Evolutionary conservation across 2,329 filamentous ascomycete genomes (phyloP).

Genomic region (Saccharata proteae): DNA sequence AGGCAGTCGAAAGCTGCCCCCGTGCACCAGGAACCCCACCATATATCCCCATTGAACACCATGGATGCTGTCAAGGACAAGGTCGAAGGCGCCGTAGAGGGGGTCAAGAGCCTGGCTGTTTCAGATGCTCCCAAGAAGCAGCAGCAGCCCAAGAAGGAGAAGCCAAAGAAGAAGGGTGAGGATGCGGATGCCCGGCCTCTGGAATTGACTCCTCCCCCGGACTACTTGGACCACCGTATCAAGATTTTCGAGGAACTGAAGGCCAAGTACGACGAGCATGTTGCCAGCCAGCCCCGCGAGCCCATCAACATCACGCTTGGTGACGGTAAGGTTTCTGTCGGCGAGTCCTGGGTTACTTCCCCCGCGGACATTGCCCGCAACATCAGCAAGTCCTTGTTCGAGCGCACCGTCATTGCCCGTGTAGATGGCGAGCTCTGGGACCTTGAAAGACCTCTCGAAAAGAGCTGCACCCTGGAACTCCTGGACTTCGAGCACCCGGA

Average conservation of each 20-base stretch:
- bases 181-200: conserved; percentile 29
- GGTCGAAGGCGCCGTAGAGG: conserved; percentile 41
- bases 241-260: conserved; percentile 82
- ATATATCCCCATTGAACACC: conserved; percentile 10
- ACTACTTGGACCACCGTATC: conserved; percentile 73
- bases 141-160: conserved; percentile 12
- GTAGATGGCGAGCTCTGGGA: conserved; percentile 88
- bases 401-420: conserved; percentile 75
- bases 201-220: conserved; percentile 45
- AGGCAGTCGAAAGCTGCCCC: conserved; percentile 5
- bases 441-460: conserved; percentile 78
- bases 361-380: conserved; percentile 64
- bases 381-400: conserved; percentile 75
- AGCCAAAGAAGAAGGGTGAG: conserved; percentile 31
- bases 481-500: conserved; percentile 65
- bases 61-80: conserved; percentile 42
- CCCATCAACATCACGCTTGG: conserved; percentile 62
- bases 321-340: conserved; percentile 58
- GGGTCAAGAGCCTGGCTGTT: conserved; percentile 49
- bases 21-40: conserved; percentile 11
- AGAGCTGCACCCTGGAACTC: conserved; percentile 72
- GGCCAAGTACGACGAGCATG: conserved; percentile 67
- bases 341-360: conserved; percentile 84
- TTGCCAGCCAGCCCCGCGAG: conserved; percentile 57
- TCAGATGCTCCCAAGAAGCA: conserved; percentile 15